phyloP scores from a whole-genome alignment of 2,329 filamentous ascomycete genomes.

The Colletotrichum chrysophilum region DNA sequence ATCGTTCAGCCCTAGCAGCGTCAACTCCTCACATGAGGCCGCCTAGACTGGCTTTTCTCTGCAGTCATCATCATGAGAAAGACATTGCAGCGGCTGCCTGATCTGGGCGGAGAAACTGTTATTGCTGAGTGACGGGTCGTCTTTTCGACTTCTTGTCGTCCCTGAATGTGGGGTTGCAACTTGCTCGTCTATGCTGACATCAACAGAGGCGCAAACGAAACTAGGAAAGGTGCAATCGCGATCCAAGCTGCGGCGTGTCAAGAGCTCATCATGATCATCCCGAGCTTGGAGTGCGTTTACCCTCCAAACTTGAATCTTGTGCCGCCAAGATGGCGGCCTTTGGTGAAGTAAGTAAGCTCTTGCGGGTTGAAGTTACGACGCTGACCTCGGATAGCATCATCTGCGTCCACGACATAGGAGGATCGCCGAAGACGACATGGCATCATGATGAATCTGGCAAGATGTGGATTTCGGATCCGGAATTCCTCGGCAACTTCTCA shows the following conservation, averaged over 20 bases:
- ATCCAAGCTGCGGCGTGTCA: neutral
- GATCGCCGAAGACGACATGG: conserved; percentile 24
- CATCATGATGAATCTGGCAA: conserved; percentile 27
- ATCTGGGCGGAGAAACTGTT: neutral
- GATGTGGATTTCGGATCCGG: conserved; percentile 28
- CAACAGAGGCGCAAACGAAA: neutral
- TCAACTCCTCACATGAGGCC: neutral
- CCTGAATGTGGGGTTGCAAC: neutral
- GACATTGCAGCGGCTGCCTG: neutral
- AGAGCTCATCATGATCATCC: conserved; percentile 2
- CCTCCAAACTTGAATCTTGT: neutral
- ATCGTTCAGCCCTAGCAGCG: neutral
- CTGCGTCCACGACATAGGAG: conserved; percentile 28
- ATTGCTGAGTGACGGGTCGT: neutral
- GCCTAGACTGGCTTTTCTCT: neutral
- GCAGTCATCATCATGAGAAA: neutral
- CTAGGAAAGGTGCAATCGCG: neutral
- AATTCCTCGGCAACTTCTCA: conserved; percentile 24
- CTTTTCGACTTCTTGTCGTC: neutral
- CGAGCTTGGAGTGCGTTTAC: conserved; percentile 18
- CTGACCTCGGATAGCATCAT: conserved; percentile 28
- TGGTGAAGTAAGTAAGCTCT: neutral
- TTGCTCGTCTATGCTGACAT: neutral
- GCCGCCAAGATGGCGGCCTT: conserved; percentile 5
- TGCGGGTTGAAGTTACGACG: fast-evolving